Conservation (phyloP, 2,329 filamentous ascomycete genomes). For the Cordyceps cateniannulata region DNA sequence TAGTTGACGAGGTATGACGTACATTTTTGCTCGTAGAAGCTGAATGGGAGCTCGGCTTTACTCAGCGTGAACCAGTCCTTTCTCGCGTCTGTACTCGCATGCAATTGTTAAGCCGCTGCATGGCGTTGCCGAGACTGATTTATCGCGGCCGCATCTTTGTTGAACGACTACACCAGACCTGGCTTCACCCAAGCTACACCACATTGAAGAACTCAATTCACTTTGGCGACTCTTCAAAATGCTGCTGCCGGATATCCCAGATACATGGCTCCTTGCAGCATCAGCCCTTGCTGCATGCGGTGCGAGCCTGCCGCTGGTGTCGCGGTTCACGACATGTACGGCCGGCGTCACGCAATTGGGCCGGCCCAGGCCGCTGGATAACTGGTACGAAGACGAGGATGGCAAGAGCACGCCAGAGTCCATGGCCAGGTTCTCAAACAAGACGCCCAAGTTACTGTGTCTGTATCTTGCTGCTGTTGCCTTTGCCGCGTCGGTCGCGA, state of each 20-base stretch:
- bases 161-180: no score
- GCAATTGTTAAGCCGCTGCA: no score
- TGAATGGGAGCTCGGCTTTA: no score
- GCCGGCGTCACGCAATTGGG: not conserved
- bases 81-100: no score
- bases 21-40: no score
- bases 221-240: not conserved
- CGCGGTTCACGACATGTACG: conserved; percentile 19
- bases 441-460: conserved; percentile 47
- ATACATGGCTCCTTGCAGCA: not conserved
- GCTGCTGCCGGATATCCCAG: not conserved
- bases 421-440: conserved; percentile 54
- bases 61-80: no score
- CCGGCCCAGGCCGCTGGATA: conserved; percentile 27
- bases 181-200: not conserved
- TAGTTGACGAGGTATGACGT: no score
- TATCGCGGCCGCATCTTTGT: no score
- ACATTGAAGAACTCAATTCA: no score
- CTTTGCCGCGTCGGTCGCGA: conserved; percentile 46
- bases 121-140: no score
- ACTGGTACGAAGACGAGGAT: conserved; percentile 62
- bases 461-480: conserved; percentile 47
- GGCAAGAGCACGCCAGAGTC: conserved; percentile 61
- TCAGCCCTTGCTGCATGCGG: not conserved
- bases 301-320: conserved; percentile 29